Conservation (phyloP, 2,329 filamentous ascomycete species). For the Epichloe scottii region DNA sequence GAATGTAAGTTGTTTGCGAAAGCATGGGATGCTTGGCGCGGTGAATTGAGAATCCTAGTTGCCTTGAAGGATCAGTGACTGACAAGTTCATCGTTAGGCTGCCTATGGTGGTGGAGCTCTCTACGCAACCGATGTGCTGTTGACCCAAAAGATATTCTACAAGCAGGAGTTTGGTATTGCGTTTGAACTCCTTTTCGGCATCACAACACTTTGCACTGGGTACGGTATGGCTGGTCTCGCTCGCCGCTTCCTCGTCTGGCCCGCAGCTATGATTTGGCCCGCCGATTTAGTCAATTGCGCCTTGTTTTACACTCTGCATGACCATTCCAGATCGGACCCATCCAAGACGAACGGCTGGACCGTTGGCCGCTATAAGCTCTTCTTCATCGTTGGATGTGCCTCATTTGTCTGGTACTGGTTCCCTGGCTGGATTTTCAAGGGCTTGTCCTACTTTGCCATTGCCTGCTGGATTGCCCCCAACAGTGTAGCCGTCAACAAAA, state of each 20-base stretch:
- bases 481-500: slow-evolving; percentile 46
- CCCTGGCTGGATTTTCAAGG: slow-evolving; percentile 50
- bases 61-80: background rate
- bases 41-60: background rate
- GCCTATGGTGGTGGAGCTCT: slow-evolving; percentile 44
- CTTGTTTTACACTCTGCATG: slow-evolving; percentile 36
- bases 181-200: slow-evolving; percentile 40
- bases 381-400: slow-evolving; percentile 41
- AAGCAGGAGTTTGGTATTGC: slow-evolving; percentile 41
- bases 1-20: slow-evolving; percentile 32
- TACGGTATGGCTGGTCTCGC: slow-evolving; percentile 44
- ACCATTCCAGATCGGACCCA: slow-evolving; percentile 33
- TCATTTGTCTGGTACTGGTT: slow-evolving; percentile 48
- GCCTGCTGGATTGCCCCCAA: slow-evolving; percentile 50
- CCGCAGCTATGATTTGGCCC: slow-evolving; percentile 47
- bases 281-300: slow-evolving; percentile 40
- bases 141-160: slow-evolving; percentile 43
- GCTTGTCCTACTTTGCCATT: slow-evolving; percentile 50
- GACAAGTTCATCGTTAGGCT: slow-evolving; percentile 22
- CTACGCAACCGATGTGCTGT: slow-evolving; percentile 40
- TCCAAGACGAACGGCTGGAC: slow-evolving; percentile 45
- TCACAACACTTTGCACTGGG: slow-evolving; percentile 44
- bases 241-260: slow-evolving; percentile 39
- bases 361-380: slow-evolving; percentile 51
- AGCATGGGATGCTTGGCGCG: background rate